Evolutionary conservation across 1,139 yeast species (phyloP), one percentile per base, ranked within the genome.

Genomic region (Hemisphaericaspora lyxosophila): DNA sequence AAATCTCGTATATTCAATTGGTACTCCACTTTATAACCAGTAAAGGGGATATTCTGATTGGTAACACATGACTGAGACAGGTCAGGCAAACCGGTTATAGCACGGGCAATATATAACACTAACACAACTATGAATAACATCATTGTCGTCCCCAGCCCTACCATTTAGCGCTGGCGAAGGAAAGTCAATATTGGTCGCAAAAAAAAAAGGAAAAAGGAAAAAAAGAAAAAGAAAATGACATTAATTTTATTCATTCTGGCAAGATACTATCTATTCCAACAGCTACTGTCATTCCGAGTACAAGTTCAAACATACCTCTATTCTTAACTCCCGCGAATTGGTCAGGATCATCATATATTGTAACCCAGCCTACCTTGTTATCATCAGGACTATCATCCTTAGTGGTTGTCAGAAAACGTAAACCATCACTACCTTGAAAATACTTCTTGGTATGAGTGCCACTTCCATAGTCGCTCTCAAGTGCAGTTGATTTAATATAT

Each of bases 311-410:
- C 64, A 71, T 67, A 0, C 82, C 82, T 24, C 58, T 55, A 24
- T 50, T 41, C 3, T 32, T 31, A 2, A 47, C 46, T 5, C 56
- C 54, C 14, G 48, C 47, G 33, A 63, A 58, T 11, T 62, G 34
- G 36, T 49, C 35, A 2, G 43, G 42, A 38, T 76, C 77, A 31
- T 80, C 83, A 47, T 75, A 79, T 2, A 80, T 62, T 0, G 85
- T 78, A 4, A 80, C 53, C 86, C 86, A 80, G 0, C 86, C 85
- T 26, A 79, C 47, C 47, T 78, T 80, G 38, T 65, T 70, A 33
- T 75, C 79, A 50, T 75, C 78, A 0, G 85, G 85, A 4, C 72
- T 60, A 53, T 80, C 86, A 52, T 81, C 86, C 7, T 60, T 61
- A 0, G 83, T 81, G 38, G 67, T 64, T 30, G 58, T 54, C 41